Conservation (phyloP, 2,329 filamentous ascomycete species). For the Trichoderma koningiopsis region DNA sequence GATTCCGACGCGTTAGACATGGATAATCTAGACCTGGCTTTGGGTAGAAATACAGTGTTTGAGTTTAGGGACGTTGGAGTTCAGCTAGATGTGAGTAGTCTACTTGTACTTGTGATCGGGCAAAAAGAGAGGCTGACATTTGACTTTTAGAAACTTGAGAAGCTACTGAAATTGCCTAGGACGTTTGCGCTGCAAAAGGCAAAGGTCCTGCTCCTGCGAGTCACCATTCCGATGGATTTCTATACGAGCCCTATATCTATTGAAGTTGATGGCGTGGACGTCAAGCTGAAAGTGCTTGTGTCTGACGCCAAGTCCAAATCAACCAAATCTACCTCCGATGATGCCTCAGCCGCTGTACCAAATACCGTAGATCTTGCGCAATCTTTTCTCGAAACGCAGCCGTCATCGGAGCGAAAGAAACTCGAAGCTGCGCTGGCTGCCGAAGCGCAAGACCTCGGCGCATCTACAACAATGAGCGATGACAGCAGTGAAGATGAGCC, state of each 20-base stretch:
- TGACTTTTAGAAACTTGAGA: conserved; percentile 71
- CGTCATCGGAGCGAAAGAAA: conserved; percentile 64
- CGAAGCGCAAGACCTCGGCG: conserved; percentile 63
- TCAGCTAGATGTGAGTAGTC: conserved; percentile 65
- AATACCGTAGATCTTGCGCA: conserved; percentile 73
- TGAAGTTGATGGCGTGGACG: conserved; percentile 78
- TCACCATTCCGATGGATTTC: conserved; percentile 86
- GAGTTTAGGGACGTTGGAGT: conserved; percentile 87
- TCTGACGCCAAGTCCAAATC: conserved; percentile 37
- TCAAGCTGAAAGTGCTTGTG: conserved; percentile 60
- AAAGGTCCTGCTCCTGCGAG: conserved; percentile 71
- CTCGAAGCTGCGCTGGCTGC: conserved; percentile 69
- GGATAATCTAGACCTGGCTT: conserved; percentile 80
- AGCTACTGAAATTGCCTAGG: conserved; percentile 72
- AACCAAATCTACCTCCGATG: conserved; percentile 34
- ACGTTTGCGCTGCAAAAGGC: conserved; percentile 73
- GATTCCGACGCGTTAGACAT: conserved; percentile 85
- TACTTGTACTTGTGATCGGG: conserved; percentile 26
- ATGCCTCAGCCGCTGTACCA: conserved; percentile 53
- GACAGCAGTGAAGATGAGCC: conserved; percentile 64
- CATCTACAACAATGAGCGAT: conserved; percentile 62
- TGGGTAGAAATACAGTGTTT: conserved; percentile 79
- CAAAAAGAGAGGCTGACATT: conserved; percentile 26
- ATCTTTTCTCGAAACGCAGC: conserved; percentile 75
- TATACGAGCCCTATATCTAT: conserved; percentile 81